A percentile compares a stretch with the other conserved stretches of the same genome.
Evolutionary conservation across 805 yeast genomes (phyloP).

Genomic region (Candida pseudofarinosa): DNA sequence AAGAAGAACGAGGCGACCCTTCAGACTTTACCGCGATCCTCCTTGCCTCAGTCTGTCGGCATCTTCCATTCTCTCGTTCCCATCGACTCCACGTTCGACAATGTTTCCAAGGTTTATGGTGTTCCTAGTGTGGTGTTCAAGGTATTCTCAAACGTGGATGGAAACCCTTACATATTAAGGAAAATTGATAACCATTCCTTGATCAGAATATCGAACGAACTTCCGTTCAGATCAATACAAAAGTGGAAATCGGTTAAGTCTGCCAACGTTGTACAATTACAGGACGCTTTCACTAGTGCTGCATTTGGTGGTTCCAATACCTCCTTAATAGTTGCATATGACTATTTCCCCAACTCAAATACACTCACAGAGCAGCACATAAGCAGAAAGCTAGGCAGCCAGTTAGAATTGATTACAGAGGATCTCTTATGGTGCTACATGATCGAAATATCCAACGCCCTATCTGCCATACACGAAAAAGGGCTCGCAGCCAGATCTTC

Average conservation of each 20-base stretch:
- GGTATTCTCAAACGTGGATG: conserved; percentile 75
- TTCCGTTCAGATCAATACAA: conserved; percentile 56
- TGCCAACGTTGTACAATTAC: conserved; percentile 61
- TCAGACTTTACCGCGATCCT: conserved; percentile 50
- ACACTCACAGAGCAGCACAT: conserved; percentile 71
- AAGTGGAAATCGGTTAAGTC: conserved; percentile 57
- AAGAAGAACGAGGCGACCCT: conserved; percentile 77
- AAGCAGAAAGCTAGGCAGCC: conserved; percentile 36
- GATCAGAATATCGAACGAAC: conserved; percentile 37
- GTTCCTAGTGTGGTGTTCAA: conserved; percentile 65
- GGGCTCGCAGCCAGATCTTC: conserved; percentile 59
- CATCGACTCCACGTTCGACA: conserved; percentile 48
- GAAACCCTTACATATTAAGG: conserved; percentile 70
- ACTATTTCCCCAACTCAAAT: conserved; percentile 73
- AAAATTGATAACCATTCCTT: conserved; percentile 49
- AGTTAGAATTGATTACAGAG: conserved; percentile 54
- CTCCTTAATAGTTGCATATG: conserved; percentile 75
- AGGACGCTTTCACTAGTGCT: conserved; percentile 82
- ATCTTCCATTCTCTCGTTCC: conserved; percentile 82
- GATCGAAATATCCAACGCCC: conserved; percentile 69
- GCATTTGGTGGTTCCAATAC: conserved; percentile 68
- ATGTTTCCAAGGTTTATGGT: conserved; percentile 41
- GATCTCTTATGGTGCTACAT: conserved; percentile 70
- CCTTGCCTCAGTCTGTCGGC: conserved; percentile 56
- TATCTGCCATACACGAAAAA: conserved; percentile 61